Percentiles rank a stretch among this genome's conserved stretches.
Conservation (phyloP, 805 yeast genomes). For the Metschnikowia cerradonensis region DNA sequence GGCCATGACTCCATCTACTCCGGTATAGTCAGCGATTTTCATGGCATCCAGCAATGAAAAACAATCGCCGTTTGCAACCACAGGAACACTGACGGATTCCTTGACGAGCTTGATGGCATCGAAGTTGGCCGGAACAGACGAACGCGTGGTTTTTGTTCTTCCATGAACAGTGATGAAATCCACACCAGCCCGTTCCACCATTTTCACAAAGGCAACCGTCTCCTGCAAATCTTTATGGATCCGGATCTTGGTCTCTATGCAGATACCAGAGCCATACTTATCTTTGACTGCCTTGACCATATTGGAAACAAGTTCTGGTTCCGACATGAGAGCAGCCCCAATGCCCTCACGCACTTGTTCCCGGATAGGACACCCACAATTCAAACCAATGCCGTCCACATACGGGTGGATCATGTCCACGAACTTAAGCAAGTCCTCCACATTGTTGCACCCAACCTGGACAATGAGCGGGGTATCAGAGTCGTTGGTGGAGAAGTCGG, state of each 20-base stretch:
- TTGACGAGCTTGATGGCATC: constrained; percentile 73
- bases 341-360: constrained; percentile 95
- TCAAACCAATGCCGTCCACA: constrained; percentile 90
- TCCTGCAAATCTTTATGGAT: constrained; percentile 73
- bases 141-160: constrained; percentile 77
- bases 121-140: constrained; percentile 76
- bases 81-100: constrained; percentile 60
- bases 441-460: constrained; percentile 88
- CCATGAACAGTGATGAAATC: constrained; percentile 96
- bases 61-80: constrained; percentile 98
- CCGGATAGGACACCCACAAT: constrained; percentile 96
- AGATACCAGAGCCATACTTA: constrained; percentile 65
- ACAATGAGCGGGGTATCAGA: constrained; percentile 71
- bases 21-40: constrained; percentile 59
- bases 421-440: constrained; percentile 73
- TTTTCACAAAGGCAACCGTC: constrained; percentile 67
- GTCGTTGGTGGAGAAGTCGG: constrained; percentile 81
- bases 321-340: constrained; percentile 91
- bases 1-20: constrained; percentile 92
- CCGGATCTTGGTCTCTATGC: constrained; percentile 87
- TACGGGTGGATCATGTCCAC: constrained; percentile 87
- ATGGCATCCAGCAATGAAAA: constrained; percentile 62
- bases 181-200: constrained; percentile 82
- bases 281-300: constrained; percentile 84
- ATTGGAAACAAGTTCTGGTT: constrained; percentile 70